phyloP scores from a whole-genome alignment of 2,329 filamentous ascomycete genomes.

The Aspergillus ochraceoroseus region DNA sequence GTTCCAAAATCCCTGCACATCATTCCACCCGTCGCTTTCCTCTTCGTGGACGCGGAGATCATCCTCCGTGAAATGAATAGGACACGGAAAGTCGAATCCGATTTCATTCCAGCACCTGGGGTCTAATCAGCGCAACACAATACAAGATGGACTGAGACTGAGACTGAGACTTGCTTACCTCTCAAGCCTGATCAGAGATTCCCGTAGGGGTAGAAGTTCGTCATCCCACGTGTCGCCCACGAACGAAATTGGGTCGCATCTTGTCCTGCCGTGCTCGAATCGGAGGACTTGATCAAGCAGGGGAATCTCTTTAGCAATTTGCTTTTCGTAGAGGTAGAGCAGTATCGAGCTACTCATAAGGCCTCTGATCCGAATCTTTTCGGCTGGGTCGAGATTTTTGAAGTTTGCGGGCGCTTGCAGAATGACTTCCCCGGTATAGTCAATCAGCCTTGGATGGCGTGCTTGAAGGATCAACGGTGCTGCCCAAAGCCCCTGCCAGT shows the following conservation, averaged over 20 bases:
- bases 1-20: conserved; percentile 36
- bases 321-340: conserved; percentile 22
- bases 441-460: conserved; percentile 20
- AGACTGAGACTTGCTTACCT: conserved; percentile 17
- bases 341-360: conserved; percentile 22
- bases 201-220: conserved; percentile 23
- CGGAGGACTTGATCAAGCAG: conserved; percentile 17
- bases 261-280: conserved; percentile 18
- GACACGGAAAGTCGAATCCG: conserved; percentile 16
- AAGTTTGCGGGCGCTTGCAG: conserved; percentile 25
- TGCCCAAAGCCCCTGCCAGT: conserved; percentile 40
- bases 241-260: conserved; percentile 16
- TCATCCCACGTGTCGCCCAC: conserved; percentile 26
- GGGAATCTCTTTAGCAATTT: conserved; percentile 14
- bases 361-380: conserved; percentile 16
- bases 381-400: conserved; percentile 13
- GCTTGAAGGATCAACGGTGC: conserved; percentile 27
- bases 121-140: neutral
- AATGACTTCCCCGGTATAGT: conserved; percentile 26
- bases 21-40: conserved; percentile 24
- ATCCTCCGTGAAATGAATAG: conserved; percentile 23
- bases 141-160: conserved; percentile 5
- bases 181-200: conserved; percentile 24
- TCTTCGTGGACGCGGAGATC: conserved; percentile 17
- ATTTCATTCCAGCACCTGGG: conserved; percentile 22